Percentiles rank a stretch among this genome's conserved stretches.
Evolutionary conservation across 192 early-diverging fungal species (phyloP).

Genomic region (Allomyces macrogynus): DNA sequence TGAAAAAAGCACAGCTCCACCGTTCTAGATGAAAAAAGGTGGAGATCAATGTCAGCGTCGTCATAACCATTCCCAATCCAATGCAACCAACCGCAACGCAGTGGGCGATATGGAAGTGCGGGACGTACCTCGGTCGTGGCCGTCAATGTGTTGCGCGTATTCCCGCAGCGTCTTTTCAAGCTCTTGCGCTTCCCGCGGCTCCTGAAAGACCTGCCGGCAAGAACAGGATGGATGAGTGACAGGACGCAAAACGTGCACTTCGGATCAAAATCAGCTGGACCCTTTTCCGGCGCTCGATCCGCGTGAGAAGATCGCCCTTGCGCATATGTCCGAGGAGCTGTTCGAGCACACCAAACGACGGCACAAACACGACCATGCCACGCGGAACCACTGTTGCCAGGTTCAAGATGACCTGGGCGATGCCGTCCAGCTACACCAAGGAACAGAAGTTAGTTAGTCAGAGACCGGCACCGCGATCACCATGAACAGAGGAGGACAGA

Average conservation of each 20-base stretch:
- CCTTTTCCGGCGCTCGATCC: slow-evolving; percentile 38
- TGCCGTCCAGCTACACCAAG: slow-evolving; percentile 31
- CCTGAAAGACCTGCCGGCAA: slow-evolving; percentile 49
- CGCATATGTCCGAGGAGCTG: slow-evolving; percentile 33
- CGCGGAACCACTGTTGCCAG: slow-evolving; percentile 51
- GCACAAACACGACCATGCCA: slow-evolving; percentile 77
- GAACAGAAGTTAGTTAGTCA: not conserved
- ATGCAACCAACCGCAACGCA: no score
- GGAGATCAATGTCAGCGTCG: no score
- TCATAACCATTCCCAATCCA: no score
- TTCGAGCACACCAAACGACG: slow-evolving; percentile 58
- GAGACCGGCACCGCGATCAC: no score
- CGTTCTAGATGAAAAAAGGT: no score
- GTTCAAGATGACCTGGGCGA: slow-evolving; percentile 47
- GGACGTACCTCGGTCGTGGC: no score
- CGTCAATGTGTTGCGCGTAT: slow-evolving; percentile 31
- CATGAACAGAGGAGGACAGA: no score
- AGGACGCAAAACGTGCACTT: not conserved
- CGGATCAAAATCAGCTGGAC: slow-evolving; percentile 8
- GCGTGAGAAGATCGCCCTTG: slow-evolving; percentile 13
- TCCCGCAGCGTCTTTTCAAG: slow-evolving; percentile 37
- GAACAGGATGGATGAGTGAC: slow-evolving; percentile 1
- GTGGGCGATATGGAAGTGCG: no score
- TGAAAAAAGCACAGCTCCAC: slow-evolving; percentile 59
- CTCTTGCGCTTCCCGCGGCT: slow-evolving; percentile 27